Conservation (phyloP, 1,139 yeast species). For the Lodderomyces jiufengensis region DNA sequence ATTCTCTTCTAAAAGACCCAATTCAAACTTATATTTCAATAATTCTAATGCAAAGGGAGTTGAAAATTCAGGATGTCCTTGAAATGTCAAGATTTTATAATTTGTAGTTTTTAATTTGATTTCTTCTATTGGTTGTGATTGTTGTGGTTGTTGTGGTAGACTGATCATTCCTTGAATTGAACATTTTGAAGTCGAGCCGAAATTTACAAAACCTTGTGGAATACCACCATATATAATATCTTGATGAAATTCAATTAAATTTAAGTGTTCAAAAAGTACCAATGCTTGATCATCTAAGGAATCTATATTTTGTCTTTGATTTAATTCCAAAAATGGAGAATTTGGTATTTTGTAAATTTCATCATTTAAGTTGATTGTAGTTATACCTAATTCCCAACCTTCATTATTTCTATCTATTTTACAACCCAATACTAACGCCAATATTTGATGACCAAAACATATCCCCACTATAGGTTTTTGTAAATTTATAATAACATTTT, state of each 20-base stretch:
- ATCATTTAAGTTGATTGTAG: conserved; percentile 46
- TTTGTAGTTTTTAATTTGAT: conserved; percentile 26
- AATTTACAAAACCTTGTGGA: conserved; percentile 29
- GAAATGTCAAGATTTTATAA: conserved; percentile 57
- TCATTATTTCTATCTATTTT: conserved; percentile 50
- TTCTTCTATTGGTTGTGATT: not conserved
- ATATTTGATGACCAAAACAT: conserved; percentile 85
- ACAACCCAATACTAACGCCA: conserved; percentile 64
- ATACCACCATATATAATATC: conserved; percentile 52
- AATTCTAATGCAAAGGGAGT: conserved; percentile 30
- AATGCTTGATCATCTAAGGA: conserved; percentile 7
- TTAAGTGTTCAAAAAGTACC: conserved; percentile 22
- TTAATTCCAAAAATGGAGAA: conserved; percentile 25
- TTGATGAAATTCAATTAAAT: conserved; percentile 63
- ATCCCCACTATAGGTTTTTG: conserved; percentile 56
- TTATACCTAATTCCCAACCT: conserved; percentile 76
- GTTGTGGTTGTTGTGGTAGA: conserved; percentile 2
- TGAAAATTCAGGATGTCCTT: conserved; percentile 87
- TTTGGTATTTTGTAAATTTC: conserved; percentile 28
- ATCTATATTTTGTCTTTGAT: not conserved
- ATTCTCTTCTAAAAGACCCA: conserved; percentile 16
- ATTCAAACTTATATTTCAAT: conserved; percentile 19
- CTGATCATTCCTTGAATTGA: conserved; percentile 59
- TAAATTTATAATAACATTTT: conserved; percentile 22
- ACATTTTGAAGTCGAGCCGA: conserved; percentile 57